Conservation (phyloP, 2,329 filamentous ascomycete species). For the Ascosphaera apis region DNA sequence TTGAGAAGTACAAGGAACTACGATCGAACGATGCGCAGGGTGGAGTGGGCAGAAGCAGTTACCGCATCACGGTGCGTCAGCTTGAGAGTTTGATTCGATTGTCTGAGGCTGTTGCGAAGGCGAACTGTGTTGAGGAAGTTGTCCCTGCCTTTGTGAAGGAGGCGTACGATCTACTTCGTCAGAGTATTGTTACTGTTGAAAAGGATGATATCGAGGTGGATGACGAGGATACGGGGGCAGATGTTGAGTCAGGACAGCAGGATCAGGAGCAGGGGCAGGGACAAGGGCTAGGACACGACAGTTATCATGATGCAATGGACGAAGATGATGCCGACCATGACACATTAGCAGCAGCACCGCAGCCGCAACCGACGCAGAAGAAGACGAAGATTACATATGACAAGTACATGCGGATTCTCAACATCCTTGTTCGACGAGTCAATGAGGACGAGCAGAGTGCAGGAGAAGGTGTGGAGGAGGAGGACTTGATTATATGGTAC, state of each 20-base stretch:
- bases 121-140: conserved; percentile 86
- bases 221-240: conserved; percentile 42
- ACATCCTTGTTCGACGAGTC: conserved; percentile 59
- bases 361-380: conserved; percentile 20
- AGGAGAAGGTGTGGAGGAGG: conserved; percentile 66
- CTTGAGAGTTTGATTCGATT: conserved; percentile 89
- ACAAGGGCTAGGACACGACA: too few species aligned
- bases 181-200: conserved; percentile 93
- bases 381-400: conserved; percentile 89
- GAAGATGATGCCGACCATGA: conserved; percentile 24
- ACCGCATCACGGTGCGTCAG: conserved; percentile 91
- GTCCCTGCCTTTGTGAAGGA: conserved; percentile 68
- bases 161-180: conserved; percentile 71
- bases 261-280: conserved; percentile 19
- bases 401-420: conserved; percentile 80
- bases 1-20: conserved; percentile 87
- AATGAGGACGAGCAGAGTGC: conserved; percentile 54
- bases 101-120: conserved; percentile 93
- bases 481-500: conserved; percentile 70
- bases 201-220: conserved; percentile 94
- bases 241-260: conserved; percentile 19
- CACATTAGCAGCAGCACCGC: conserved; percentile 15
- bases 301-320: conserved; percentile 28
- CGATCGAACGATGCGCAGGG: conserved; percentile 83
- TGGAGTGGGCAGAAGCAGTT: conserved; percentile 80